Evolutionary conservation across 192 early-diverging fungal species (phyloP).

Genomic region (Backusella australiensis): DNA sequence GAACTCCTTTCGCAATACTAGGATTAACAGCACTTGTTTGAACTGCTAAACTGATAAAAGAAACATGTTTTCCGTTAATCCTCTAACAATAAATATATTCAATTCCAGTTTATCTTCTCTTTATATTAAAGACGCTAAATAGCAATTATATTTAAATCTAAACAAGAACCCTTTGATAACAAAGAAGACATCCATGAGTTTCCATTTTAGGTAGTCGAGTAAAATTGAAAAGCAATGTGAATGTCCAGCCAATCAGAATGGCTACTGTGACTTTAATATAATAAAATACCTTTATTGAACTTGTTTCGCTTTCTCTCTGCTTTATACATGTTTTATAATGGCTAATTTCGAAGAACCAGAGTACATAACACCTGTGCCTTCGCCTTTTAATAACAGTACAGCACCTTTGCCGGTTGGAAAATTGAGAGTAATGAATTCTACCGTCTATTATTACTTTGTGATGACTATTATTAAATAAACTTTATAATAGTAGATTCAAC

Average conservation of each 20-base stretch:
- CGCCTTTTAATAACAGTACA: background rate
- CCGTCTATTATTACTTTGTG: background rate
- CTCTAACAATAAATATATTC: background rate
- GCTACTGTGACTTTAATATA: too few species aligned
- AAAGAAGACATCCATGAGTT: background rate
- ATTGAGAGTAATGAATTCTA: background rate
- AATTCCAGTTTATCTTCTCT: background rate
- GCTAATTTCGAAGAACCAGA: background rate
- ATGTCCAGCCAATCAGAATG: background rate
- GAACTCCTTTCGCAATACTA: background rate
- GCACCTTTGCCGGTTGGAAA: background rate
- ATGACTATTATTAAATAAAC: background rate
- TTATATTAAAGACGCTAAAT: background rate
- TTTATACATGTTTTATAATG: background rate
- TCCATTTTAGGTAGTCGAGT: background rate
- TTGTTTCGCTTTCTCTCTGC: background rate
- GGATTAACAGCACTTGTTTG: background rate
- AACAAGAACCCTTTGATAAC: background rate
- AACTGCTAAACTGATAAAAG: background rate
- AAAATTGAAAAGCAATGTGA: background rate
- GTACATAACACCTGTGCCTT: background rate
- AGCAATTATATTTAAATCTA: background rate
- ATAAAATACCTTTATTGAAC: too few species aligned
- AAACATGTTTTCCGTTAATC: background rate
- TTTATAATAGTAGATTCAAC: constrained; percentile 47